Evolutionary conservation across 2,329 filamentous ascomycete genomes (phyloP), one percentile per base, ranked within the genome.

Genomic region (Ceratocystis cubensis): DNA sequence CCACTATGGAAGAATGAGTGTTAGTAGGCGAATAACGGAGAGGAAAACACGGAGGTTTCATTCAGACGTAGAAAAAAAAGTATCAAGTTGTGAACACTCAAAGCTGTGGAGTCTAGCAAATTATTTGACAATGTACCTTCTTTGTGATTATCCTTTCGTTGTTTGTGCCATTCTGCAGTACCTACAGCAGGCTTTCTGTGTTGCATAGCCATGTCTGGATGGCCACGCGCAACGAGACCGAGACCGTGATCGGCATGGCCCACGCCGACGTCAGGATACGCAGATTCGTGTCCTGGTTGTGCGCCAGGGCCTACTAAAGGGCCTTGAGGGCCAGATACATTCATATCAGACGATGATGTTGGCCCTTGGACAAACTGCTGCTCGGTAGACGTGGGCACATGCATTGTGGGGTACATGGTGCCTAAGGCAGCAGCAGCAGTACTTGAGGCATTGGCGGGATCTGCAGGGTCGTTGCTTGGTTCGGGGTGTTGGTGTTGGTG

Each of bases 101-200:
- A 22, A 46, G 30, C 17, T 15, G 37, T 41, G 13, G 8, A 41
- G 37, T 13, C 37, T 41, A 15, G 37, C 37, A 41, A 41, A 4
- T 1, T 41, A 15, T 3, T 41, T 10, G 7, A 17, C 45, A 41
- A 74, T 83, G 73, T 77, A 94, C 93, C 94, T 82, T 97, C 93
- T 83, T 99, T 99, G 78, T 99, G 94, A 70, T 97, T 99, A 73
- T 97, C 93, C 74, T 96, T 94, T 69, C 94, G 86, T 72, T 96
- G 87, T 75, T 96, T 96, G 75, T 99, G 94, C 94, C 94, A 99
- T 76, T 97, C 93, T 65, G 96, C 91, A 1, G 91, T 94, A 1
- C 94, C 94, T n/a, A 97, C 94, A 5, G 87, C 84, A 6, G 92
- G 92, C 76, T 96, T 97, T 67, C 82, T 77, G 59, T 68, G 66